Percentiles rank a stretch among this genome's conserved stretches.
Conservation (phyloP, 2,329 filamentous ascomycete species). For the Penicillium palitans region DNA sequence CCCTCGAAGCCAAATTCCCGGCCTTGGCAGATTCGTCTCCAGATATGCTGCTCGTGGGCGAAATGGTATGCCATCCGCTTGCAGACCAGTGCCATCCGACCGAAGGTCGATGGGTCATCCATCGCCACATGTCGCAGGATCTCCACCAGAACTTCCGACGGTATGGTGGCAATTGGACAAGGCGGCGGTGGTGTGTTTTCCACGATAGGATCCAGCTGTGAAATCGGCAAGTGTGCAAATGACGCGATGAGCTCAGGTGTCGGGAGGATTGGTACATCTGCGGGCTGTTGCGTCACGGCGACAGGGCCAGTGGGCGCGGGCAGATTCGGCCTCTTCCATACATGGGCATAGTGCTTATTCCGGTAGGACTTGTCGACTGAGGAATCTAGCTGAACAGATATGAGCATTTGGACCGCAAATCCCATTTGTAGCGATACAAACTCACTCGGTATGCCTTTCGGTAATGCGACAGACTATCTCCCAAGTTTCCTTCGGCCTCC, state of each 20-base stretch:
- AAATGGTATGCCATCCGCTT: slow-evolving; percentile 84
- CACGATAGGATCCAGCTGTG: slow-evolving; percentile 65
- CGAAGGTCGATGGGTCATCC: slow-evolving; percentile 73
- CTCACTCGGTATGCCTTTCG: slow-evolving; percentile 80
- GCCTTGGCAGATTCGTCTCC: slow-evolving; percentile 73
- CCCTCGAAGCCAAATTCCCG: slow-evolving; percentile 72
- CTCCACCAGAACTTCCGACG: slow-evolving; percentile 80
- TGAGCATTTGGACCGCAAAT: slow-evolving; percentile 16
- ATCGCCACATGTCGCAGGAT: slow-evolving; percentile 74
- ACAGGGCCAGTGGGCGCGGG: slow-evolving; percentile 53
- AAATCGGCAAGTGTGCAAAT: slow-evolving; percentile 71
- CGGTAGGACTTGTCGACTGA: slow-evolving; percentile 83
- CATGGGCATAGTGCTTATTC: slow-evolving; percentile 82
- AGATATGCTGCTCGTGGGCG: slow-evolving; percentile 78
- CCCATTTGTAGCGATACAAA: slow-evolving; percentile 1
- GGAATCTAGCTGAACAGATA: slow-evolving; percentile 67
- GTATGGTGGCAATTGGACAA: slow-evolving; percentile 76
- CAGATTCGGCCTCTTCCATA: slow-evolving; percentile 51
- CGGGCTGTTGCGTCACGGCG: slow-evolving; percentile 58
- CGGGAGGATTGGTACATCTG: slow-evolving; percentile 52
- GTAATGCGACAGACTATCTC: slow-evolving; percentile 85
- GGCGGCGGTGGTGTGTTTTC: slow-evolving; percentile 71
- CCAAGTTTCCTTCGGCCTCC: slow-evolving; percentile 79
- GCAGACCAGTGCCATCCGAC: slow-evolving; percentile 76
- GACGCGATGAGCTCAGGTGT: slow-evolving; percentile 70